Base-by-base conservation (phyloP, 176 grass and related monocot species). In the Oryza punctata region DNA sequence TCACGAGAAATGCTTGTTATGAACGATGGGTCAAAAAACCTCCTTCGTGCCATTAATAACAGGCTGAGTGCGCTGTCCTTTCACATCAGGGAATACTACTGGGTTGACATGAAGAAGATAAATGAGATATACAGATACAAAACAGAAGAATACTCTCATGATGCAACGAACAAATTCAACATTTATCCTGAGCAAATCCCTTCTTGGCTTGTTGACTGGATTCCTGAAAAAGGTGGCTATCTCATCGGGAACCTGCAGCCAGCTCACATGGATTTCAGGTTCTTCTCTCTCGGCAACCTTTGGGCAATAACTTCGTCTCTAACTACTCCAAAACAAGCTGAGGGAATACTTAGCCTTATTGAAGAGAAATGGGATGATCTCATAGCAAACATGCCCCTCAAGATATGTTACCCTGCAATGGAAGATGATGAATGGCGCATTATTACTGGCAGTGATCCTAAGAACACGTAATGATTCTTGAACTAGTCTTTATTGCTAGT, bases 121-220 rank as follows among this genome's bases (percentile, higher is more conserved):
- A 94, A 94, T 73, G 93, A 94, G 78, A 94, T 94, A 79, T 94
- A 94, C 71, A 80, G 93, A 79, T 94, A 94, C 67, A 94, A 94
- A 63, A 94, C 93, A 73, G 93, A 94, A 88, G 93, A 94, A 84
- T 94, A 94, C 81, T 94, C 93, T 8, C 90, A 92, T 76, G 93
- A 94, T 14, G 93, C 93, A 57, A 92, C 90, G 46, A 94, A 94
- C 87, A 94, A 94, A 85, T 94, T 94, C 67, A 94, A 94, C 79
- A 94, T 94, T 75, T 94, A 94, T 69, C 93, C 93, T 12, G 90
- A 94, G 65, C 93, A 94, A 85, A 94, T 94, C 57, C 93, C 93
- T 86, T 85, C 87, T 69, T 94, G 93, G 93, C 82, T 94, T 73
- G 90, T 94, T 78, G 87, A 94, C 71, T 94, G 93, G 93, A 87